A percentile compares a stretch with the other conserved stretches of the same genome.
Conservation (phyloP, 164 flowering plant species). For the Magnolia sinica region DNA sequence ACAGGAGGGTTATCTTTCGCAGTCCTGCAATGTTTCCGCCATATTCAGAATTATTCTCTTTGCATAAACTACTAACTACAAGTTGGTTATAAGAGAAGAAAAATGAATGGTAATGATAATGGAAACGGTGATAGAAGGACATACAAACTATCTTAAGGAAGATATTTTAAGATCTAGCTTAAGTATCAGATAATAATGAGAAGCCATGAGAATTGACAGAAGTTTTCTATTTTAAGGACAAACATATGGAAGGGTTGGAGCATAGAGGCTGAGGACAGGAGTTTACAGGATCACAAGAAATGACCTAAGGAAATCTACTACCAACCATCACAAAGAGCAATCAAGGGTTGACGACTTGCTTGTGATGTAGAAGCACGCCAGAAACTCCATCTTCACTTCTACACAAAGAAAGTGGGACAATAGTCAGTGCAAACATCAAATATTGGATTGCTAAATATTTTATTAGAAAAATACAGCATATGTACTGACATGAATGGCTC, state of each 20-base stretch:
- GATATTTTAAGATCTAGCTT: background rate
- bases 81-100: background rate
- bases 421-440: slow-evolving; percentile 8
- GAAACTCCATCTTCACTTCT: slow-evolving; percentile 91
- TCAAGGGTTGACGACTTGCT: slow-evolving; percentile 73
- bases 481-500: slow-evolving; percentile 78
- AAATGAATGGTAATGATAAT: background rate
- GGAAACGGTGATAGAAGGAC: background rate
- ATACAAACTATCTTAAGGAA: background rate
- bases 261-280: slow-evolving; percentile 1
- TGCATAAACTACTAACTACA: background rate
- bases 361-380: slow-evolving; percentile 98
- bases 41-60: background rate
- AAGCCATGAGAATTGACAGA: background rate
- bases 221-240: background rate
- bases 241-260: background rate
- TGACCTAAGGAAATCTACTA: slow-evolving; percentile 39
- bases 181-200: background rate
- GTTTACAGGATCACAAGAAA: slow-evolving; percentile 23
- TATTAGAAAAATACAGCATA: background rate
- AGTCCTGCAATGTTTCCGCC: slow-evolving; percentile 50
- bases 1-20: slow-evolving; percentile 85
- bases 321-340: slow-evolving; percentile 54
- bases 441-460: background rate
- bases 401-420: slow-evolving; percentile 19